phyloP scores from a whole-genome alignment of 2,329 filamentous ascomycete genomes.

The Whalleya microplaca region DNA sequence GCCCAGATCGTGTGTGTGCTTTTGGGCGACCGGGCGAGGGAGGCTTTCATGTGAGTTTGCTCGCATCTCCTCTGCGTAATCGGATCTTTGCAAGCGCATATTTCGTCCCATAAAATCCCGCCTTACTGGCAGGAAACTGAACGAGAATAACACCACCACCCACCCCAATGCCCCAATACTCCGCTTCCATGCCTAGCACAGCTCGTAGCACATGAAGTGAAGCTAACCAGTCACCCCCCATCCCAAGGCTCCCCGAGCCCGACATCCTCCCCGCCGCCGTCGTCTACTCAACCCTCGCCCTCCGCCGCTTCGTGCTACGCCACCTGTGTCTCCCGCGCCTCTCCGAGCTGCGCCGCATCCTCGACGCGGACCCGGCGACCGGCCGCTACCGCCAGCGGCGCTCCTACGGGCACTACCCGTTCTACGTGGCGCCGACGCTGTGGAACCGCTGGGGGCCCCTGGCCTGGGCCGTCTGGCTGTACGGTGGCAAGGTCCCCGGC shows the following conservation, averaged over 20 bases:
- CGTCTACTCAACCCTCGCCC: constrained; percentile 51
- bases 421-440: constrained; percentile 62
- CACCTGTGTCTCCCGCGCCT: constrained; percentile 64
- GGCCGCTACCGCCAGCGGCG: constrained; percentile 48
- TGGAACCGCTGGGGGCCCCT: constrained; percentile 66
- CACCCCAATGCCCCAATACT: not conserved
- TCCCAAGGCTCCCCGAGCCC: constrained; percentile 48
- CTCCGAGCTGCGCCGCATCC: constrained; percentile 43
- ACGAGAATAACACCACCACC: not conserved
- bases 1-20: constrained; percentile 58
- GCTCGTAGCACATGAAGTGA: too few species aligned
- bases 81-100: not conserved
- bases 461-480: constrained; percentile 50
- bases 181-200: too few species aligned
- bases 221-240: not conserved
- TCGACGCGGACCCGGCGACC: constrained; percentile 54
- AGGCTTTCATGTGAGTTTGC: constrained; percentile 64
- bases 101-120: too few species aligned
- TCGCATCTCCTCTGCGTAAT: not conserved
- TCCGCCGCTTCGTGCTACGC: constrained; percentile 60
- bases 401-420: constrained; percentile 65
- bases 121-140: not conserved
- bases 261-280: constrained; percentile 41
- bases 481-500: constrained; percentile 52
- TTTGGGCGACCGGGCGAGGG: constrained; percentile 66